phyloP scores from a whole-genome alignment of 768 basidiomycete genomes.

The Tricholoma sp. region DNA sequence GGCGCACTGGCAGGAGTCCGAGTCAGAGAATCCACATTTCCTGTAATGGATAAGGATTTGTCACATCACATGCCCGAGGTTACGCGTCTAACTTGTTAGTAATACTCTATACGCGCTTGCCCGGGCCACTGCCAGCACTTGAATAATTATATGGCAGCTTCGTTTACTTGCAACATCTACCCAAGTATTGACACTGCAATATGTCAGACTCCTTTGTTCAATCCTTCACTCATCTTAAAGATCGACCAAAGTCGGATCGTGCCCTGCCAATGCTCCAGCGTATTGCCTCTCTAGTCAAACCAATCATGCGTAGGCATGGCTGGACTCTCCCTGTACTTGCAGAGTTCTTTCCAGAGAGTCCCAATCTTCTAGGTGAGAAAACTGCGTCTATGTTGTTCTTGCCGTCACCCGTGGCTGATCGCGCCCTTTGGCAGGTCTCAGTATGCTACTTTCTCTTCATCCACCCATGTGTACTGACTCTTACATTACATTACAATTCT shows the following conservation, averaged over 20 bases:
- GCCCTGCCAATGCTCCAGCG: constrained; percentile 66
- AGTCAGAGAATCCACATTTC: too few species aligned
- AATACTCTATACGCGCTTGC: not conserved
- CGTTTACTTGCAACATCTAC: not conserved
- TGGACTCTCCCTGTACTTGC: constrained; percentile 79
- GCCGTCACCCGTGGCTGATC: not conserved
- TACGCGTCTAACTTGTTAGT: not conserved
- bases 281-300: constrained; percentile 79
- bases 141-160: too few species aligned
- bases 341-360: constrained; percentile 83
- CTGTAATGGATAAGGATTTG: too few species aligned
- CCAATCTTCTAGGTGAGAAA: constrained; percentile 64
- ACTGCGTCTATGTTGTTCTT: constrained; percentile 8
- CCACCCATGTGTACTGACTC: not conserved
- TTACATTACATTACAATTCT: constrained; percentile 1
- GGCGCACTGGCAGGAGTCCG: too few species aligned
- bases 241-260: constrained; percentile 57
- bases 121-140: too few species aligned
- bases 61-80: not conserved
- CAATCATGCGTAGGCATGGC: constrained; percentile 82
- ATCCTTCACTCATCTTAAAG: constrained; percentile 68
- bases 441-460: constrained; percentile 18
- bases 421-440: constrained; percentile 24
- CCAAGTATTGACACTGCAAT: not conserved
- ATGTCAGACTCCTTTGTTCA: constrained; percentile 60